Base-by-base conservation (phyloP, 2,329 filamentous ascomycete species). In the Aspergillus arachidicola region DNA sequence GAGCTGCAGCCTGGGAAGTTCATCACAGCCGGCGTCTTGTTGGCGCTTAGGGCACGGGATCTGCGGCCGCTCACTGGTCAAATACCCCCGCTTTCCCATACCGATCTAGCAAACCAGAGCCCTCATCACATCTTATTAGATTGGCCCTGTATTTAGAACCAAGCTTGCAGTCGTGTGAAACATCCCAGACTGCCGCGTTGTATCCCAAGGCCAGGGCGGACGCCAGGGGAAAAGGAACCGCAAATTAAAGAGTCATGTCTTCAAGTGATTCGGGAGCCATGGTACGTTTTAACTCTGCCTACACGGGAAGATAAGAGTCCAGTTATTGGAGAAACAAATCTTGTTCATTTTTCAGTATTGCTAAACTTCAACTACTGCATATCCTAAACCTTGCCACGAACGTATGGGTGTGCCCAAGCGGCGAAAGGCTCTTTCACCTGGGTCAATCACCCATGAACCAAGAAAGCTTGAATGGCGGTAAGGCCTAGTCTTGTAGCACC, bases 11-110 rank as follows among this genome's bases (percentile, higher is more conserved):
- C 69, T 64, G 56, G 58, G 57, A 38, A 63, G 69, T 71, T 72
- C 70, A 73, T 76, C 74, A 76, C 74, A 74, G 68, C 54, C 70
- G 69, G 68, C 66, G 70, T 70, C 51, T 58, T 66, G 63, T 68
- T 64, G 71, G 74, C 74, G 74, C 74, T 68, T 76, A 73, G 60
- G 48, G 48, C 28, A 51, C 19, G 48, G 48, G 48, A 51, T 51
- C 57, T 45, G 16, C 61, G 62, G 38, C 23, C 55, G 61, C 64
- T 70, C 50, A 70, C 58, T 67, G 68, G 64, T 28, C 45, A 45
- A 61, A 23, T 12, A 34, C 34, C 57, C 57, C 54, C 41, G 45
- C 50, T 46, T 50, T 45, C 53, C 61, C 59, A 66, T 21, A 16
- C 48, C 48, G 9, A 19, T 26, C 21, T 56, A 59, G 45, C 66